These are phyloP conservation scores for Begonia peltatifolia DNA, from an alignment of 306 rosid species.

Conservation along the genomic window DNA sequence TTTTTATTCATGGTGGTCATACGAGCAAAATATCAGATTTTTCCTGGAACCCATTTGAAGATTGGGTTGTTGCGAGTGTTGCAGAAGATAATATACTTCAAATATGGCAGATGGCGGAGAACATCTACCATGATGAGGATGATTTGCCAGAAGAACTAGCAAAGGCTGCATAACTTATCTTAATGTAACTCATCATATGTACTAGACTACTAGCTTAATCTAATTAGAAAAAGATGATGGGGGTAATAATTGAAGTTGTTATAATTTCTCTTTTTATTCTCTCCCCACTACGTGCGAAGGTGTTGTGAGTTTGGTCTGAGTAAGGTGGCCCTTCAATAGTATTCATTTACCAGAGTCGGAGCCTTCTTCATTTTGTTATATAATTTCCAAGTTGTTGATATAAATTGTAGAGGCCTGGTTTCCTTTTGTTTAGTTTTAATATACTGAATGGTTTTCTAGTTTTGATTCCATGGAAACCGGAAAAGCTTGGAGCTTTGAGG, in stretches of 20 bases:
- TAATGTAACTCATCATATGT: not conserved
- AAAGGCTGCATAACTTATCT: constrained; percentile 27
- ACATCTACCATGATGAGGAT: constrained; percentile 96
- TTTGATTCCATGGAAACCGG: too few relatives aligned
- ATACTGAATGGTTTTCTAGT: too few relatives aligned
- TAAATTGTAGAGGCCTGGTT: too few relatives aligned
- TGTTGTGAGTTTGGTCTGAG: not conserved
- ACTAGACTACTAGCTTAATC: not conserved
- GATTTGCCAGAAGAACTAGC: constrained; percentile 84
- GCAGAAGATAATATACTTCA: constrained; percentile 98
- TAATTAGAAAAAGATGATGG: not conserved
- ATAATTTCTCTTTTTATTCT: too few relatives aligned
- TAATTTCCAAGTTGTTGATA: too few relatives aligned
- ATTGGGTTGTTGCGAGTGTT: constrained; percentile 92
- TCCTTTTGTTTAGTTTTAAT: too few relatives aligned
- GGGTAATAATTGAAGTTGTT: too few relatives aligned
- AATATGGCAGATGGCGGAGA: constrained; percentile 99
- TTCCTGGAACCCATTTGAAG: constrained; percentile 98
- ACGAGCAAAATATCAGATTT: constrained; percentile 96
- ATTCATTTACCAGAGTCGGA: too few relatives aligned
- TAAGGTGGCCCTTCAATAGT: not conserved
- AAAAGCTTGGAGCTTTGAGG: too few relatives aligned
- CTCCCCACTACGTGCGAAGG: not conserved
- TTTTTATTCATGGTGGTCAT: constrained; percentile 96
- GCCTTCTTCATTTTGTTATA: too few relatives aligned